Evolutionary conservation across 2,329 filamentous ascomycete species (phyloP).

Genomic region (Botrytis hyacinthi): DNA sequence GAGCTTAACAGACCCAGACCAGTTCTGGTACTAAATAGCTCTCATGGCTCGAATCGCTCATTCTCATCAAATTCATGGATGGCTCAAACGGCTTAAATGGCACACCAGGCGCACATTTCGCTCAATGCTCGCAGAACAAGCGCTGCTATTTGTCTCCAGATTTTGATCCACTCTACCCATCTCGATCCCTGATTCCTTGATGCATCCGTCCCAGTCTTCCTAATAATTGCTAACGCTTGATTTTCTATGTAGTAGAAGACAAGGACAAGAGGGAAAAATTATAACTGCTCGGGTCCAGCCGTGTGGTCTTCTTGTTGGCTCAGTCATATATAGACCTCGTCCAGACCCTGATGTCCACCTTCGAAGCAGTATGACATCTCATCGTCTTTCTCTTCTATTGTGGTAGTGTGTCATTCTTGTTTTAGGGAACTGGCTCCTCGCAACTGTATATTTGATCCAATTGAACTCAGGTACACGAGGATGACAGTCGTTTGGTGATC

Average conservation of each 20-base stretch:
- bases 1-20: conserved; percentile 9
- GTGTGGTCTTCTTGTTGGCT: conserved; percentile 25
- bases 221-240: conserved; percentile 31
- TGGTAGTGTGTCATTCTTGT: conserved; percentile 24
- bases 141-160: conserved; percentile 25
- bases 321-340: conserved; percentile 32
- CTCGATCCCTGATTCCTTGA: conserved; percentile 30
- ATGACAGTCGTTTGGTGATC: conserved; percentile 33
- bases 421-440: conserved; percentile 26
- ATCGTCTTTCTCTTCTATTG: conserved; percentile 25
- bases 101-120: conserved; percentile 23
- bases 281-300: conserved; percentile 35
- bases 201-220: conserved; percentile 21
- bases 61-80: conserved; percentile 8
- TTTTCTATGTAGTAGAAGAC: conserved; percentile 22
- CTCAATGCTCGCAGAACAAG: conserved; percentile 23
- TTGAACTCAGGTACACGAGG: conserved; percentile 29
- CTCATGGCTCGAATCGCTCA: background rate
- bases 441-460: conserved; percentile 34
- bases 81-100: conserved; percentile 17
- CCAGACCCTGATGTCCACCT: conserved; percentile 27
- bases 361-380: conserved; percentile 32
- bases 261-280: conserved; percentile 25
- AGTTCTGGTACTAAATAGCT: conserved; percentile 15
- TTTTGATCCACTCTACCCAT: conserved; percentile 28